A percentile compares a stretch with the other conserved stretches of the same genome.
phyloP scores from a whole-genome alignment of 768 basidiomycete genomes.

The Nidularia pulvinata region DNA sequence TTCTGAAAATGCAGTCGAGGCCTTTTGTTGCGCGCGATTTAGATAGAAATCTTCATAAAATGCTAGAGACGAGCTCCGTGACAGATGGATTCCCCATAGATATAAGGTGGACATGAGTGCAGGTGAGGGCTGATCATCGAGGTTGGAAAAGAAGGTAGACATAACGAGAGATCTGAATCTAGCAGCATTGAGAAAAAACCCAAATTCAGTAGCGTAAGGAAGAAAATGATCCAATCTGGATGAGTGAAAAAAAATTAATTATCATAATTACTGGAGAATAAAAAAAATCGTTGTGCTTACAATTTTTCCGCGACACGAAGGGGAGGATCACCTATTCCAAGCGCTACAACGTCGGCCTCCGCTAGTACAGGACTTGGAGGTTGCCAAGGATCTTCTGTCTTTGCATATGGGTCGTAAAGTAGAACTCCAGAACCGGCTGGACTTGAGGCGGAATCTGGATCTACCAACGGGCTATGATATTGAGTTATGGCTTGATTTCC shows the following conservation, averaged over 20 bases:
- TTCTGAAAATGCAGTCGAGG: slow-evolving; percentile 32
- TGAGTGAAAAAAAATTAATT: not conserved
- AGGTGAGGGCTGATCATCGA: slow-evolving; percentile 23
- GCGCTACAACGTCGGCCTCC: too few relatives aligned
- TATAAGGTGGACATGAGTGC: slow-evolving; percentile 36
- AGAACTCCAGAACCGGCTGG: slow-evolving; percentile 27
- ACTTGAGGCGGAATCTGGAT: slow-evolving; percentile 17
- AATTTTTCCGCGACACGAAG: slow-evolving; percentile 2
- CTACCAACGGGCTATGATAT: slow-evolving; percentile 2
- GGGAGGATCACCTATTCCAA: too few relatives aligned
- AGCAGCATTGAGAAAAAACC: slow-evolving; percentile 56
- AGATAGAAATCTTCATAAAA: slow-evolving; percentile 32
- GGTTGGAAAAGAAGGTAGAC: slow-evolving; percentile 24
- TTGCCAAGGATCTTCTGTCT: too few relatives aligned
- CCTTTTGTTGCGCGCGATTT: slow-evolving; percentile 35
- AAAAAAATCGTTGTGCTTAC: not conserved
- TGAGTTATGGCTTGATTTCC: not conserved
- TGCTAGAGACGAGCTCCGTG: slow-evolving; percentile 19
- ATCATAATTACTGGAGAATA: slow-evolving; percentile 1
- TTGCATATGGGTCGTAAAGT: not conserved
- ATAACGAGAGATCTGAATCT: slow-evolving; percentile 24
- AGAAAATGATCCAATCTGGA: slow-evolving; percentile 35
- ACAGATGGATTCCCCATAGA: slow-evolving; percentile 33
- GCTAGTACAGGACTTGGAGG: too few relatives aligned
- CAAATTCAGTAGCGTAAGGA: slow-evolving; percentile 44